Conservation (phyloP, 257 asterid genomes). For the Lycium ferocissimum region DNA sequence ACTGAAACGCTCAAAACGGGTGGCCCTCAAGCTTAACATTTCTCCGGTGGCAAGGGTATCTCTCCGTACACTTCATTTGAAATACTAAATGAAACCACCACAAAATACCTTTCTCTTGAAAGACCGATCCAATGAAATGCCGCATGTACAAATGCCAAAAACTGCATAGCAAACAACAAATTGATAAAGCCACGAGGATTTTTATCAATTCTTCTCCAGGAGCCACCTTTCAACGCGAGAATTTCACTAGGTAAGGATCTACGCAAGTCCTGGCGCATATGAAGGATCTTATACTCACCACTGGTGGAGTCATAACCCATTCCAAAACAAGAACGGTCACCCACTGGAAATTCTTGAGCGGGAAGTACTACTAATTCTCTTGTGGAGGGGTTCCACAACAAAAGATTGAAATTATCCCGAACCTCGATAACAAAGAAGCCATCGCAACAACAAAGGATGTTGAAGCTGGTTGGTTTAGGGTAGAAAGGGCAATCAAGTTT, state of each 20-base stretch:
- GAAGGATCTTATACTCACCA: conserved; percentile 25
- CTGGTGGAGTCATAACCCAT: conserved; percentile 19
- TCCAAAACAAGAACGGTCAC: neutral
- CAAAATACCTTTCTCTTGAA: neutral
- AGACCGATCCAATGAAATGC: conserved; percentile 2
- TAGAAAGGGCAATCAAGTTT: neutral
- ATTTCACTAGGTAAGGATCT: neutral
- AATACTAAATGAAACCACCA: neutral
- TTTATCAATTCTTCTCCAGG: conserved; percentile 2
- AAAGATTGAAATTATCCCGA: neutral
- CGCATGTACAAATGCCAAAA: conserved; percentile 17
- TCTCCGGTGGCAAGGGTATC: neutral
- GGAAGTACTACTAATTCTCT: too few relatives aligned
- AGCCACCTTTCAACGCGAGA: neutral
- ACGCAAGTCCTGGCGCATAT: neutral
- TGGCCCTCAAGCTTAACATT: neutral
- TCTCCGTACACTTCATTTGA: conserved; percentile 16
- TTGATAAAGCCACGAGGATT: neutral
- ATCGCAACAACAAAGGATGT: neutral
- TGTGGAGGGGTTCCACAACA: conserved; percentile 11
- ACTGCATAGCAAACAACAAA: neutral
- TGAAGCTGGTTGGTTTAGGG: neutral
- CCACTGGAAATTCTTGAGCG: neutral
- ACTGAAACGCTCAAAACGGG: neutral
- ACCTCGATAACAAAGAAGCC: neutral